Evolutionary conservation across 345 rosid genomes (phyloP).

Genomic region (Camelina hispida): DNA sequence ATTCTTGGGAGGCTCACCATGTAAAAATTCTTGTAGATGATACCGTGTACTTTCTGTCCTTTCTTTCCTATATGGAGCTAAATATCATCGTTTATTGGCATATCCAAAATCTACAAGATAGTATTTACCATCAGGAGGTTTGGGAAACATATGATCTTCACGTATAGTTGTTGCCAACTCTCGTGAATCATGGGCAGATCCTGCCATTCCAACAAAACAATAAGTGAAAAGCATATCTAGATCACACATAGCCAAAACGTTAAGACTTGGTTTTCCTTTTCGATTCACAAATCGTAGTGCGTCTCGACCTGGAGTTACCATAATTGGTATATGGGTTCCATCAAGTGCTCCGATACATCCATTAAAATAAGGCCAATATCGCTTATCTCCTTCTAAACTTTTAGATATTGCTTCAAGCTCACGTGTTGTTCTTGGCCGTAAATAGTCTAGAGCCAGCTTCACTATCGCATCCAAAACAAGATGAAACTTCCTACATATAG

Average conservation of each 20-base stretch:
- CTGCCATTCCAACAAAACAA: constrained; percentile 3
- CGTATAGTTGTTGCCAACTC: neutral
- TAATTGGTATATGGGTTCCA: neutral
- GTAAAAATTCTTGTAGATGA: constrained; percentile 6
- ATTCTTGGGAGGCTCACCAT: constrained; percentile 2
- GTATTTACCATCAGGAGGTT: too few relatives aligned
- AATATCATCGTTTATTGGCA: too few relatives aligned
- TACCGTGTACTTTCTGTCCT: neutral
- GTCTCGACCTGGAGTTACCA: neutral
- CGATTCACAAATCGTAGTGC: constrained; percentile 4
- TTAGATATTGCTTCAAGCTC: neutral
- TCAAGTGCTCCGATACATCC: neutral
- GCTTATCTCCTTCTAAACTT: neutral
- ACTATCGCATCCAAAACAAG: neutral
- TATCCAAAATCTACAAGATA: too few relatives aligned
- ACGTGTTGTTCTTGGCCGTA: neutral
- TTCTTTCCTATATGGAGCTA: too few relatives aligned
- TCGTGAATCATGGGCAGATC: neutral
- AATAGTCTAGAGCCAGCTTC: neutral
- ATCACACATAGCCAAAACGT: constrained; percentile 3
- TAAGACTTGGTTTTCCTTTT: constrained; percentile 4
- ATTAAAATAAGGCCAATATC: neutral
- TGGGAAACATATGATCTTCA: neutral
- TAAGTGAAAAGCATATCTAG: neutral
- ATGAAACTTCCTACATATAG: constrained; percentile 5